Conservation (phyloP, 2,329 filamentous ascomycete species). For the Sporothrix curviconia region DNA sequence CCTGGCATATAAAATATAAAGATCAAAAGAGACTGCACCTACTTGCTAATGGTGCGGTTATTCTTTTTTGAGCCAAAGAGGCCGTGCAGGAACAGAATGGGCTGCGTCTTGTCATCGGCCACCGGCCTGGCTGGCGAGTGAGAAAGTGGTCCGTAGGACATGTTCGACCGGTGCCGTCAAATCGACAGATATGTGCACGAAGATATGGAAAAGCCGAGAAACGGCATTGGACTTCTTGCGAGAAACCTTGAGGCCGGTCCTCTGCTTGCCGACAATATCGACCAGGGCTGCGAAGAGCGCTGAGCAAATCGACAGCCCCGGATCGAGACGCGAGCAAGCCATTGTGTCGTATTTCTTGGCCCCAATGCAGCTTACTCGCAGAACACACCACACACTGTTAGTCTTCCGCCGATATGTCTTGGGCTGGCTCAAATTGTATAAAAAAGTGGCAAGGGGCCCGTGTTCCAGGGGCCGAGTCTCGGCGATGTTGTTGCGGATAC, state of each 20-base stretch:
- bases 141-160: conserved; percentile 63
- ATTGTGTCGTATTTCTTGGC: neutral
- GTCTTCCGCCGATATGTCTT: neutral
- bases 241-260: no score
- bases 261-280: no score
- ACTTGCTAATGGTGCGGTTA: conserved; percentile 93
- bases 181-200: no score
- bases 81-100: conserved; percentile 85
- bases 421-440: neutral
- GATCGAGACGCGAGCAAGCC: conserved; percentile 1
- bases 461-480: neutral
- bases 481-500: neutral
- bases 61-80: conserved; percentile 95
- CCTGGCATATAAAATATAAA: neutral
- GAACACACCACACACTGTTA: neutral
- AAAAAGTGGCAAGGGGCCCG: no score
- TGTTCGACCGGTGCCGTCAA: conserved; percentile 25
- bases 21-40: conserved; percentile 30
- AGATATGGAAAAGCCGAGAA: no score
- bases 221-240: no score
- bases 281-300: neutral
- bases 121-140: conserved; percentile 50
- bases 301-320: neutral
- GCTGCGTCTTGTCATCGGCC: conserved; percentile 39
- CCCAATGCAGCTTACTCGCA: neutral